phyloP scores from a whole-genome alignment of 371 early-diverging fungal species.

The Mortierella sp. region DNA sequence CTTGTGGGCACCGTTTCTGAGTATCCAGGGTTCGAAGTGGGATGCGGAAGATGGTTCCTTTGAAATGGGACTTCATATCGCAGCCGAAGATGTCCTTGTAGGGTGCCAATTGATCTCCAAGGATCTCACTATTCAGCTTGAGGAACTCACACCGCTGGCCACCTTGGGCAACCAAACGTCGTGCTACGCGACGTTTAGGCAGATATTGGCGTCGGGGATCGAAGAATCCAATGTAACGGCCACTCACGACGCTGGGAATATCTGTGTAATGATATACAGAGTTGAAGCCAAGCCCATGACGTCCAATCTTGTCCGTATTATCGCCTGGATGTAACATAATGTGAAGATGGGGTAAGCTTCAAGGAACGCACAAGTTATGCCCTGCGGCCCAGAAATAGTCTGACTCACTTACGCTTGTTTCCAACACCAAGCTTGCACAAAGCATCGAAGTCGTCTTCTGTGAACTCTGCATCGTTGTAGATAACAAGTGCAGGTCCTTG shows the following conservation, averaged over 20 bases:
- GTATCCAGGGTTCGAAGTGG: conserved; percentile 29
- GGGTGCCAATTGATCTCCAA: conserved; percentile 33
- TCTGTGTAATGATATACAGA: conserved; percentile 55
- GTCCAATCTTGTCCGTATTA: conserved; percentile 44
- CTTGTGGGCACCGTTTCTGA: neutral
- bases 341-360: too few species aligned
- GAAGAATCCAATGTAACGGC: conserved; percentile 40
- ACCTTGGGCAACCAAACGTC: conserved; percentile 11
- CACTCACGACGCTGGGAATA: conserved; percentile 54
- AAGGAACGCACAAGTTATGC: neutral
- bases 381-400: neutral
- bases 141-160: conserved; percentile 26
- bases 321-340: too few species aligned
- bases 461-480: conserved; percentile 52
- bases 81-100: conserved; percentile 38
- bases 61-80: conserved; percentile 33
- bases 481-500: conserved; percentile 55
- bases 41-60: conserved; percentile 53
- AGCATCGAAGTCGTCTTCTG: conserved; percentile 31
- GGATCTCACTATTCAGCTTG: conserved; percentile 6
- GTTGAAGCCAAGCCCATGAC: conserved; percentile 55
- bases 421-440: conserved; percentile 48
- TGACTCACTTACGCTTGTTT: conserved; percentile 33
- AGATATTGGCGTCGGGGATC: conserved; percentile 42
- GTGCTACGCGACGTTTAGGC: conserved; percentile 2